Conservation (phyloP, 2,329 filamentous ascomycete species). For the Botrytis pseudocinerea region DNA sequence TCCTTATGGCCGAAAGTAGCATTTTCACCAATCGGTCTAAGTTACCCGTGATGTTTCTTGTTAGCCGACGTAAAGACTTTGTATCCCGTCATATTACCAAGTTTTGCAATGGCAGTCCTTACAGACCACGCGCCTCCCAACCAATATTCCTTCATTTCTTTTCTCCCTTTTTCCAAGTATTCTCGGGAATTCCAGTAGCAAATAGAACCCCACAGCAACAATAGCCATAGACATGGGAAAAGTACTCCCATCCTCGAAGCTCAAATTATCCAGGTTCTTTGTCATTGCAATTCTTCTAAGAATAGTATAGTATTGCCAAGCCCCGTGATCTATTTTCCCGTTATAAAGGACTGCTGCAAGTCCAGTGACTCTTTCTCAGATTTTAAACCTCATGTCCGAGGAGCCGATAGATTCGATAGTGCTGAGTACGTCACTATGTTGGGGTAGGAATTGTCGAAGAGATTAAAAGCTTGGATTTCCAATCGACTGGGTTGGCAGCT, state of each 20-base stretch:
- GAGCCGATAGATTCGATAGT: not conserved
- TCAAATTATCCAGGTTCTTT: not conserved
- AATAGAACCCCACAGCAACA: not conserved
- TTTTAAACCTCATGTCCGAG: not conserved
- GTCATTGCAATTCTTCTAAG: not conserved
- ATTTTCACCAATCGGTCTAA: conserved; percentile 45
- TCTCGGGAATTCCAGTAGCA: conserved; percentile 19
- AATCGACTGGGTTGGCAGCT: conserved; percentile 45
- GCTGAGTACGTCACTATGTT: not conserved
- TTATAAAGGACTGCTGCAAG: not conserved
- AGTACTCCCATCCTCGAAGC: not conserved
- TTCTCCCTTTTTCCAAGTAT: conserved; percentile 26
- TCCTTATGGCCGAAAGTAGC: conserved; percentile 45
- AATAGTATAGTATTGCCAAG: not conserved
- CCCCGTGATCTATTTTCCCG: not conserved
- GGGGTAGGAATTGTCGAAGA: conserved; percentile 34
- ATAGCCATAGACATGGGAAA: not conserved
- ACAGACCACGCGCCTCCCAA: conserved; percentile 34
- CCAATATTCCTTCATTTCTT: conserved; percentile 39
- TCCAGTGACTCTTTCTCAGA: not conserved
- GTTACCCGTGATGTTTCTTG: conserved; percentile 41
- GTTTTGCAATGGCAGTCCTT: conserved; percentile 44
- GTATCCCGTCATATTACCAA: conserved; percentile 45
- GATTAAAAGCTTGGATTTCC: conserved; percentile 38
- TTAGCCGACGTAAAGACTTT: conserved; percentile 43